phyloP scores from a whole-genome alignment of 805 yeast genomes.

The Lachancea thermotolerans region DNA sequence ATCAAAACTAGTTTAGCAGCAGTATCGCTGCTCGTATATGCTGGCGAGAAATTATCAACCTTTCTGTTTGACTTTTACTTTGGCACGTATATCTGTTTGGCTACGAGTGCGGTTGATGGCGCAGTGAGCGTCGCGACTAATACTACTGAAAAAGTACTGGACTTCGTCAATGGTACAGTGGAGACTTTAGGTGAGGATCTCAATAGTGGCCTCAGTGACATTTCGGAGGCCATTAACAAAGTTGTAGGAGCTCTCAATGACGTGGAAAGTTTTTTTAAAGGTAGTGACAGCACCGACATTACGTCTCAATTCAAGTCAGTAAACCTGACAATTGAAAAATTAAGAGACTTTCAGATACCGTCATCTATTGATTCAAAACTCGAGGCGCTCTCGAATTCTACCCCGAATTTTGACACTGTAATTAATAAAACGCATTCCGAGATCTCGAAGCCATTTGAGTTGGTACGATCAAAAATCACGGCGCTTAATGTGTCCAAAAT shows the following conservation, averaged over 20 bases:
- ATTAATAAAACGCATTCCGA: conserved; percentile 49
- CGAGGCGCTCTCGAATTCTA: conserved; percentile 39
- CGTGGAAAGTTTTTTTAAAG: conserved; percentile 51
- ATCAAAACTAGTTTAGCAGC: conserved; percentile 41
- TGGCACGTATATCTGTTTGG: conserved; percentile 83
- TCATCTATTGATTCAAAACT: conserved; percentile 53
- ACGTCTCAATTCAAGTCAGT: conserved; percentile 40
- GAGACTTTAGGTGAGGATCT: conserved; percentile 49
- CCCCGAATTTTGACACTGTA: conserved; percentile 63
- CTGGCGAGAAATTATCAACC: conserved; percentile 49
- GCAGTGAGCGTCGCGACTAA: conserved; percentile 66
- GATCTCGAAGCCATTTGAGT: conserved; percentile 55
- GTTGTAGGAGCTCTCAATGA: conserved; percentile 45
- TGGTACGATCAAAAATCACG: conserved; percentile 37
- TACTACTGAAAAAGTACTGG: conserved; percentile 58
- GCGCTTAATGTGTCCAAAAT: conserved; percentile 27
- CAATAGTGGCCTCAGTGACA: conserved; percentile 56
- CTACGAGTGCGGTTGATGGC: conserved; percentile 68
- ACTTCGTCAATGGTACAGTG: conserved; percentile 56
- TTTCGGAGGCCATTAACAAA: conserved; percentile 52
- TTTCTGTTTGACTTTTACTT: conserved; percentile 66
- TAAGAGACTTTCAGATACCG: conserved; percentile 61
- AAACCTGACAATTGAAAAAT: conserved; percentile 48
- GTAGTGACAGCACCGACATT: conserved; percentile 32
- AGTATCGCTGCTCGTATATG: conserved; percentile 44